These are phyloP conservation scores for Fraxinus angustifolia DNA, from an alignment of 305 asterid species.

Conservation along the genomic window DNA sequence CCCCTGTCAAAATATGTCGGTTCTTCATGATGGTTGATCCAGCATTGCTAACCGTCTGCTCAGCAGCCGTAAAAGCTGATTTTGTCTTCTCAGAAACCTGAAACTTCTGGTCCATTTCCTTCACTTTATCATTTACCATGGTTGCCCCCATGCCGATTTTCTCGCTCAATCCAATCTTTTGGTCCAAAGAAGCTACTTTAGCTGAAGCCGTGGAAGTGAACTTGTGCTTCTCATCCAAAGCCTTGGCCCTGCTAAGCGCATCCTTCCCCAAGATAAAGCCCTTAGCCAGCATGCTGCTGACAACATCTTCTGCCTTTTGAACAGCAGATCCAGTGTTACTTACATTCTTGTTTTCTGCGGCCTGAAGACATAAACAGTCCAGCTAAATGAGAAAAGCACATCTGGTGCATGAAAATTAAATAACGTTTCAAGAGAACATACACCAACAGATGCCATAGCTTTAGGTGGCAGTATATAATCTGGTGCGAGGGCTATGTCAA, in stretches of 20 bases:
- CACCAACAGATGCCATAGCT: conserved; percentile 35
- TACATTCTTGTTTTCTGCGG: conserved; percentile 33
- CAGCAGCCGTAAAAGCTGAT: conserved; percentile 60
- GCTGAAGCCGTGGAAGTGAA: conserved; percentile 63
- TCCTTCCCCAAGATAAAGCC: conserved; percentile 69
- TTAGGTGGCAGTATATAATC: conserved; percentile 47
- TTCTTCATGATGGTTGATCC: conserved; percentile 71
- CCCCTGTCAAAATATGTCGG: conserved; percentile 59
- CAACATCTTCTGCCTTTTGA: conserved; percentile 69
- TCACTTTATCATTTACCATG: conserved; percentile 59
- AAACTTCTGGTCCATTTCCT: conserved; percentile 70
- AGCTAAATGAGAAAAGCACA: background rate
- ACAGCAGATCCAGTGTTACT: conserved; percentile 45
- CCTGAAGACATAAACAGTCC: conserved; percentile 29
- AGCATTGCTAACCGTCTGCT: conserved; percentile 63
- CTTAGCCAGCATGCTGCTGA: conserved; percentile 69
- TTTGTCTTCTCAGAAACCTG: conserved; percentile 73
- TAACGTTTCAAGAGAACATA: conserved; percentile 18
- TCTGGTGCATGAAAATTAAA: conserved; percentile 9
- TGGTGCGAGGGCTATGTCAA: conserved; percentile 47
- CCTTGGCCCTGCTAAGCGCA: conserved; percentile 60
- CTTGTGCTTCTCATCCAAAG: conserved; percentile 65
- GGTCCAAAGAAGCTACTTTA: conserved; percentile 63
- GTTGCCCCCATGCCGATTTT: conserved; percentile 60
- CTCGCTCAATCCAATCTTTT: conserved; percentile 66